Evolutionary conservation across 495 filamentous ascomycete genomes (phyloP), one percentile per base, ranked within the genome.

Genomic region (Astrocystis sublimbata): DNA sequence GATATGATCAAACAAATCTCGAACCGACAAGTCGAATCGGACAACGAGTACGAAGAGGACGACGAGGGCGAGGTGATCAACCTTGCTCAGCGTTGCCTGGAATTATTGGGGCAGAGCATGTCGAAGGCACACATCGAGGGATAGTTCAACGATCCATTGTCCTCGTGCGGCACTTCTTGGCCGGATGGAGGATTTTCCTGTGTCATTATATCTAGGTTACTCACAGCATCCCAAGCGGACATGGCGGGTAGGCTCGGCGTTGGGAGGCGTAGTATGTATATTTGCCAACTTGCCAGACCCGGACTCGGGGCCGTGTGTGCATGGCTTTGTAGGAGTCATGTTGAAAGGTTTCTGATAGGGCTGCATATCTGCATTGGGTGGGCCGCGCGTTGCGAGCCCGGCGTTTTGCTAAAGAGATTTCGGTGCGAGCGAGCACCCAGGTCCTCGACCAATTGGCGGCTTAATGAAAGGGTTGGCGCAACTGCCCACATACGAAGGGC

Each of bases 31-130:
- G 81, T 96, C 65, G 93, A 96, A 69, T 93, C 90, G 12, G 93
- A 97, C 63, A 89, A 91, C 57, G 94, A 97, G 58, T 89, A 91
- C 38, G 87, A 85, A 28, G 93, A 97, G 65, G 90, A 88, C 62
- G 87, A 91, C 53, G 92, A 97, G 65, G 90, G 90, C 17, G 94
- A 98, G 74, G 93, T 98, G 31, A 89, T 98, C 63, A 91, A 87
- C 60, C 84, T 98, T 66, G 94, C 94, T 26, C 88, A 92, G 54
- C 86, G 93, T 52, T 97, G 90, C 74, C 78, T 96, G 38, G 93
- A 96, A 74, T 81, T 96, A 26, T 80, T 97, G n/a, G 88, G 88
- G 19, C 85, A 87, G 68, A 75, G 77, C 61, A 72, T 65, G 63
- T 71, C 75, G 13, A 84, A 84, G 71, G 76, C 72, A 17, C 83